A percentile compares a stretch with the other conserved stretches of the same genome.
Evolutionary conservation across 805 yeast genomes (phyloP).

Genomic region (Middelhovenomyces tepae): DNA sequence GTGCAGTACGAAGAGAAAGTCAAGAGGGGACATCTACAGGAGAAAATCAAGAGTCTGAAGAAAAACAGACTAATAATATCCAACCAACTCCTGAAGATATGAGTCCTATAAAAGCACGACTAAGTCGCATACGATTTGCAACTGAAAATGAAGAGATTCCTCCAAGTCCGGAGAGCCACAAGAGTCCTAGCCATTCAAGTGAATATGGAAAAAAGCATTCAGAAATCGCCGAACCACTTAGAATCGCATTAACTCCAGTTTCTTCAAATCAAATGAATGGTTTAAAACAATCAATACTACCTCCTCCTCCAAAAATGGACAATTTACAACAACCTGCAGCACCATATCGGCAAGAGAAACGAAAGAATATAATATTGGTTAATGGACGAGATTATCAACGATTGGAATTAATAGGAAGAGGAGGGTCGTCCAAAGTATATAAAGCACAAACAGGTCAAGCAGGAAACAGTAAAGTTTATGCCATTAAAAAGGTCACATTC

Average conservation of each 20-base stretch:
- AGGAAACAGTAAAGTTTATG: conserved; percentile 48
- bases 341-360: conserved; percentile 9
- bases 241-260: background rate
- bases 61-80: background rate
- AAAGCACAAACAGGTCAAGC: conserved; percentile 50
- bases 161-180: background rate
- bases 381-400: conserved; percentile 63
- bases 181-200: background rate
- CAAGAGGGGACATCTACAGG: background rate
- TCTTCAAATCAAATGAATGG: background rate
- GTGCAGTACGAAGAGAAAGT: conserved; percentile 1
- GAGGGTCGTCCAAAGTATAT: conserved; percentile 89
- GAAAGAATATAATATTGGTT: conserved; percentile 30
- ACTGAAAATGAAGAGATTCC: conserved; percentile 1
- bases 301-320: background rate
- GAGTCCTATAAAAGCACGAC: background rate
- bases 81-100: background rate
- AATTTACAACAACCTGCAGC: background rate
- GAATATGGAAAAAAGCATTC: background rate
- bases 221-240: background rate
- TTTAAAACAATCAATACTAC: background rate
- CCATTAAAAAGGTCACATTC: conserved; percentile 72
- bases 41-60: background rate
- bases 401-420: conserved; percentile 74
- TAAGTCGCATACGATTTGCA: background rate